These are phyloP conservation scores for Pochonia chlamydosporia DNA, from an alignment of 2,329 filamentous ascomycete species.

Conservation along the genomic window DNA sequence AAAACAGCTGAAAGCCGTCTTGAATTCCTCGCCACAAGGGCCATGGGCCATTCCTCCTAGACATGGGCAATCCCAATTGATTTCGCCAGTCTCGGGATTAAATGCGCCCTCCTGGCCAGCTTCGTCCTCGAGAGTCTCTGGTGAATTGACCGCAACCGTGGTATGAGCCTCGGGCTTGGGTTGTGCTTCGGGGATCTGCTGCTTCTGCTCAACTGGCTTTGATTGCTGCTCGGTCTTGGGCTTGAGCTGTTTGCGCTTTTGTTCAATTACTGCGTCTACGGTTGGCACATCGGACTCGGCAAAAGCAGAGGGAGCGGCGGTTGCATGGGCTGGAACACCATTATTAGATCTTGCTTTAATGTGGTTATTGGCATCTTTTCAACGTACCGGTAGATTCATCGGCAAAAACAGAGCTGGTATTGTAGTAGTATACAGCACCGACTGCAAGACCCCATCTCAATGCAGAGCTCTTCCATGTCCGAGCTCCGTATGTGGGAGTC, in stretches of 20 bases:
- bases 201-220: slow-evolving; percentile 15
- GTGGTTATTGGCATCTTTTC: not conserved
- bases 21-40: slow-evolving; percentile 93
- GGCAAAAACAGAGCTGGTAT: slow-evolving; percentile 80
- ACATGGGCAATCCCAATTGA: slow-evolving; percentile 99
- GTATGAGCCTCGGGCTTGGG: slow-evolving; percentile 20
- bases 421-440: slow-evolving; percentile 86
- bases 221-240: slow-evolving; percentile 22
- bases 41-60: slow-evolving; percentile 95
- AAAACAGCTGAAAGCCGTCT: slow-evolving; percentile 94
- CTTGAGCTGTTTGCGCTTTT: slow-evolving; percentile 48
- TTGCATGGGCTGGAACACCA: slow-evolving; percentile 18
- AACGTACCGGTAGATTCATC: slow-evolving; percentile 71
- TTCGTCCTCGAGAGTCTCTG: slow-evolving; percentile 66
- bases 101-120: slow-evolving; percentile 86
- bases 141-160: slow-evolving; percentile 28
- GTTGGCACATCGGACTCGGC: slow-evolving; percentile 55
- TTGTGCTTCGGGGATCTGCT: slow-evolving; percentile 15
- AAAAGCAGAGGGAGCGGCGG: slow-evolving; percentile 43
- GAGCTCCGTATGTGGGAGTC: slow-evolving; percentile 54
- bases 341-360: not conserved
- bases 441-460: slow-evolving; percentile 70
- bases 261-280: slow-evolving; percentile 60
- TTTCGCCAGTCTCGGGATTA: slow-evolving; percentile 97
- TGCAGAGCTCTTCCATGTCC: slow-evolving; percentile 75